These are phyloP conservation scores for Magnolia officinalis DNA, from an alignment of 164 flowering plant genomes.

Conservation along the genomic window DNA sequence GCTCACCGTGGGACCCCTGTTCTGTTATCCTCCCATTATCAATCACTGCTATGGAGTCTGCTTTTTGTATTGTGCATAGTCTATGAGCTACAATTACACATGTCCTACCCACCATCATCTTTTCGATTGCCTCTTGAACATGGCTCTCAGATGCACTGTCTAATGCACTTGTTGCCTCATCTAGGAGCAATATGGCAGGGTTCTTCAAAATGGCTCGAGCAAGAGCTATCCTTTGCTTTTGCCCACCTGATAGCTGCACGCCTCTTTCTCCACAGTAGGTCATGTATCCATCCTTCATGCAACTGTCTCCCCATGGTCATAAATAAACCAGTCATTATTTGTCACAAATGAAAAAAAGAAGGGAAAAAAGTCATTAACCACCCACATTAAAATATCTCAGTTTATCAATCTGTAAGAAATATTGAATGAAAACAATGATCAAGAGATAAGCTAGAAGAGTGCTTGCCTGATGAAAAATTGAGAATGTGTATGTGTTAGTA, in stretches of 20 bases:
- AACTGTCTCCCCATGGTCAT: constrained; percentile 1
- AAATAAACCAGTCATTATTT: too few species aligned
- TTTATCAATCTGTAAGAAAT: too few species aligned
- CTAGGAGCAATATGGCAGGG: constrained; percentile 43
- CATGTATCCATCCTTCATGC: constrained; percentile 38
- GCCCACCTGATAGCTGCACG: constrained; percentile 55
- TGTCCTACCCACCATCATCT: constrained; percentile 47
- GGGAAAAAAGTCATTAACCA: too few species aligned
- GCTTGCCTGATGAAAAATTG: too few species aligned
- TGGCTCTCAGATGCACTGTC: constrained; percentile 43
- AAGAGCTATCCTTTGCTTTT: constrained; percentile 56
- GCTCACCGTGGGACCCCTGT: constrained; percentile 34
- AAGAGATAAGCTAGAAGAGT: too few species aligned
- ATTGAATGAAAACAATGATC: too few species aligned
- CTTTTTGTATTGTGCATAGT: constrained; percentile 40
- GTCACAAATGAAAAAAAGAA: too few species aligned
- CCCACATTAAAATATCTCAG: too few species aligned
- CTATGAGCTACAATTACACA: constrained; percentile 48
- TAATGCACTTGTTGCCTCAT: constrained; percentile 58
- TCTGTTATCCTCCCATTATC: constrained; percentile 41
- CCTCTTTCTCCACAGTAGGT: constrained; percentile 59
- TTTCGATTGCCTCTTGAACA: constrained; percentile 51
- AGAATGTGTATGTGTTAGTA: too few species aligned
- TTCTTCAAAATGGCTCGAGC: constrained; percentile 54
- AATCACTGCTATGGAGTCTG: constrained; percentile 40